Base-by-base conservation (phyloP, 768 basidiomycete genomes). In the Vararia minispora region DNA sequence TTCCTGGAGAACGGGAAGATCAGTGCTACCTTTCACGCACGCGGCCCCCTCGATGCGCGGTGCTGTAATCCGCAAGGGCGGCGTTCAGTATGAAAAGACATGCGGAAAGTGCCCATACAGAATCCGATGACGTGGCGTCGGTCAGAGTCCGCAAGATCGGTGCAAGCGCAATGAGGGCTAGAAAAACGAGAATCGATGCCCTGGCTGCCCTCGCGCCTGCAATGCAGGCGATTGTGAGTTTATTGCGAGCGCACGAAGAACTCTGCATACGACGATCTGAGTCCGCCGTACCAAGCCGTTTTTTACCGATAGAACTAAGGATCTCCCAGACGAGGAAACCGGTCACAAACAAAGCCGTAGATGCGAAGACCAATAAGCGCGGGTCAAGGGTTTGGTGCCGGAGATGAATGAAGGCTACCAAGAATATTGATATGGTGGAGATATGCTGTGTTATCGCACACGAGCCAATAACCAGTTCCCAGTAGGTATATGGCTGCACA, bases 91-190 rank as follows among this genome's bases (percentile, higher is more conserved):
- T 64, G 58, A 97, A 87, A 30, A 98, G 72, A 36, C 69, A 67
- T 3, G 86, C 85, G n/a, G 89, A 76, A 35, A 97, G 61, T 5
- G 94, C 91, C 90, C 90, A 97, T 47, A 98, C 92, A 21, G 90
- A 90, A 57, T 99, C 95, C 10, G 86, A 86, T 27, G 94, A 95
- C 4, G 92, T 97, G 18, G 92, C 88, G 27, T 87, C 84, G 21
- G 90, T 94, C 52, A 99, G 63, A 5, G 94, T 97, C 52, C 81
- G 75, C 40, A 98, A 65, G 8, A 97, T 84, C 11, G 95, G 95
- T 3, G 91, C 81, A 39, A 97, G 67, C 12, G 90, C 80, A 65
- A 95, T 77, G 43, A 99, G 70, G 6, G 86, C 74, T 17, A 95
- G 71, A 52, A 94, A 86, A 47, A 92, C 83, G 42, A 97, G 67